Evolutionary conservation across 345 rosid species (phyloP).

Genomic region (Sonneratia alba): DNA sequence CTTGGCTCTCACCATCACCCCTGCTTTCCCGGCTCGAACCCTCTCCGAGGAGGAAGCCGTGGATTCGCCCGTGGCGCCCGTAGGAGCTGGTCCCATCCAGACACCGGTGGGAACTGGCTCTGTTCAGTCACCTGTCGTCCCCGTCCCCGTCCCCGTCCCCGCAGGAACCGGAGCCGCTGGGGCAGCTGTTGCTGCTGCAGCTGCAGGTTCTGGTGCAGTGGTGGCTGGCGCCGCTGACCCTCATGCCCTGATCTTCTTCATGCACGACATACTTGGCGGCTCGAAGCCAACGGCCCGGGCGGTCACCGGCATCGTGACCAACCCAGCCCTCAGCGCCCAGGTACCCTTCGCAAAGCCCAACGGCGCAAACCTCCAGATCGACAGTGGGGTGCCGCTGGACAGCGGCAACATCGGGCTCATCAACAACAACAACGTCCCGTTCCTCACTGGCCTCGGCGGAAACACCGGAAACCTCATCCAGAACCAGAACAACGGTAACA

Average conservation of each 20-base stretch:
- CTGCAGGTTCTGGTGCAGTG: conserved; percentile 3
- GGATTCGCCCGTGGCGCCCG: not conserved
- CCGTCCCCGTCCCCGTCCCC: conserved; percentile 1
- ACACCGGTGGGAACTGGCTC: not conserved
- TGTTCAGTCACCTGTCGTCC: conserved; percentile 3
- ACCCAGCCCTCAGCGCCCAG: conserved; percentile 61
- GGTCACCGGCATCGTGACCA: conserved; percentile 60
- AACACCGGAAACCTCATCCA: conserved; percentile 31
- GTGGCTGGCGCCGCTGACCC: not conserved
- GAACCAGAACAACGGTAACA: conserved; percentile 37
- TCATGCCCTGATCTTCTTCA: conserved; percentile 45
- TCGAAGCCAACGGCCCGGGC: conserved; percentile 66
- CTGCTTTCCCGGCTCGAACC: conserved; percentile 2
- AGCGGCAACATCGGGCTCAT: conserved; percentile 53
- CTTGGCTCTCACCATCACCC: not conserved
- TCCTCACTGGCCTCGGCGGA: conserved; percentile 74
- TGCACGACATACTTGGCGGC: conserved; percentile 85
- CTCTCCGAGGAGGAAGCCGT: conserved; percentile 4
- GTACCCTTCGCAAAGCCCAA: conserved; percentile 79
- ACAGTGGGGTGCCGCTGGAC: conserved; percentile 51
- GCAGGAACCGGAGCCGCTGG: not conserved
- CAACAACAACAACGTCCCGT: conserved; percentile 76
- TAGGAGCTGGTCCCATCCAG: not conserved
- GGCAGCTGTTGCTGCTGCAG: conserved; percentile 13
- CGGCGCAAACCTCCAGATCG: conserved; percentile 67